Conservation (phyloP, 768 basidiomycete genomes). For the Phylloporus arenicola region DNA sequence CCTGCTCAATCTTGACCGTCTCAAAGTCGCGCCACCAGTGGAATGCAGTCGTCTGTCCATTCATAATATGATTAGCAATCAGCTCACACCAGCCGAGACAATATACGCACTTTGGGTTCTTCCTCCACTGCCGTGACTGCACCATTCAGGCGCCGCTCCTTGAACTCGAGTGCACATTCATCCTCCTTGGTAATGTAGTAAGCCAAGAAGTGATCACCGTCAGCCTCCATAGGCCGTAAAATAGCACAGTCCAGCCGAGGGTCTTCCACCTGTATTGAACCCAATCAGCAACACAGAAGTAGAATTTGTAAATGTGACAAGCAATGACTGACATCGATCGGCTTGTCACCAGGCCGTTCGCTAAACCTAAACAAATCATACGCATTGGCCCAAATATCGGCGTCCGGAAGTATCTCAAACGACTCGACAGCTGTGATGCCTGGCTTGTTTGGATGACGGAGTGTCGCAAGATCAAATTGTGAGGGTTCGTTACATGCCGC, state of each 20-base stretch:
- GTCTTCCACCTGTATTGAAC: slow-evolving; percentile 53
- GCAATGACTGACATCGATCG: slow-evolving; percentile 50
- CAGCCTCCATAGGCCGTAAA: slow-evolving; percentile 80
- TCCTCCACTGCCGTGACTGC: slow-evolving; percentile 44
- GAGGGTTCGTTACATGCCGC: slow-evolving; percentile 47
- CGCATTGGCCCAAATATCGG: slow-evolving; percentile 83
- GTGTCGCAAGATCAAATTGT: slow-evolving; percentile 48
- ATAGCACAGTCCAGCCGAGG: slow-evolving; percentile 82
- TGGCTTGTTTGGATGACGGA: slow-evolving; percentile 79
- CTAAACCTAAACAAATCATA: slow-evolving; percentile 85
- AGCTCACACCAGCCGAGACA: background rate
- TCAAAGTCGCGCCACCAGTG: slow-evolving; percentile 81
- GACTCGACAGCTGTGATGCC: slow-evolving; percentile 71
- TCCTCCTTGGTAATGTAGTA: slow-evolving; percentile 80
- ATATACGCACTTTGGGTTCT: slow-evolving; percentile 47
- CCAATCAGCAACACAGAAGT: background rate
- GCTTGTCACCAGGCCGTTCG: slow-evolving; percentile 78
- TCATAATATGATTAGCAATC: background rate
- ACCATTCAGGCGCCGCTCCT: slow-evolving; percentile 44
- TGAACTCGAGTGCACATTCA: slow-evolving; percentile 61
- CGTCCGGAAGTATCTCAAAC: slow-evolving; percentile 79
- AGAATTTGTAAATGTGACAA: background rate
- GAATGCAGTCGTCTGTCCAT: slow-evolving; percentile 58
- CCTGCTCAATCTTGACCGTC: slow-evolving; percentile 80
- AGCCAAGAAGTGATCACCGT: slow-evolving; percentile 82